These are phyloP conservation scores for Henckelia pumila DNA, from an alignment of 257 asterid species.

Conservation along the genomic window DNA sequence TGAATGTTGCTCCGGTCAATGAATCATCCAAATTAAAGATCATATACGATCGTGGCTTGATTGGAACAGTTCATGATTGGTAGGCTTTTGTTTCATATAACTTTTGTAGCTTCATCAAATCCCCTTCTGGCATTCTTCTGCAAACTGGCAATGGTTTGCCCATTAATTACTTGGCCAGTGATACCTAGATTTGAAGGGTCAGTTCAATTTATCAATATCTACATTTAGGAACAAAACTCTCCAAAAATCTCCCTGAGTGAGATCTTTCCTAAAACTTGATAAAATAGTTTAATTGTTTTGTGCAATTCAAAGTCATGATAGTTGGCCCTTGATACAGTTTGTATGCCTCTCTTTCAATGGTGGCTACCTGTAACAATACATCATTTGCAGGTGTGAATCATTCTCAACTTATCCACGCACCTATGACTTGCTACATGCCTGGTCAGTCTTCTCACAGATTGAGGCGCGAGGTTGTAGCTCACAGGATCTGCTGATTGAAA, in stretches of 20 bases:
- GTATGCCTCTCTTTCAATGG: no score
- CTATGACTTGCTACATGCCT: conserved; percentile 84
- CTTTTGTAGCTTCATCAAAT: conserved; percentile 12
- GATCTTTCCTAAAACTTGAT: not conserved
- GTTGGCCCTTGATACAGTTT: not conserved
- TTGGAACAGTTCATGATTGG: conserved; percentile 95
- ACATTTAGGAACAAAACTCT: no score
- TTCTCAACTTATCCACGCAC: conserved; percentile 97
- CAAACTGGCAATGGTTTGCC: not conserved
- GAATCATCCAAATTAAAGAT: conserved; percentile 67
- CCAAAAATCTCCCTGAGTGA: no score
- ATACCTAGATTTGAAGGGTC: not conserved
- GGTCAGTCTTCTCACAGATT: conserved; percentile 69
- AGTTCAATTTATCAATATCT: not conserved
- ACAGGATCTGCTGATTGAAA: conserved; percentile 82
- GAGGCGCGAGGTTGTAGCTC: conserved; percentile 67
- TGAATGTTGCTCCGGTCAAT: conserved; percentile 85
- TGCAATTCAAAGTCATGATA: not conserved
- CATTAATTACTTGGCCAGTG: conserved; percentile 1
- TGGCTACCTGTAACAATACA: no score
- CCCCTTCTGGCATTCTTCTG: conserved; percentile 6
- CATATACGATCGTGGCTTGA: conserved; percentile 83
- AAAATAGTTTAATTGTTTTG: not conserved
- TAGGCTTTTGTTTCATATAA: conserved; percentile 20
- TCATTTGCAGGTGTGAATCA: conserved; percentile 77